These are phyloP conservation scores for Alternaria longipes DNA, from an alignment of 2,329 filamentous ascomycete genomes.

Conservation along the genomic window DNA sequence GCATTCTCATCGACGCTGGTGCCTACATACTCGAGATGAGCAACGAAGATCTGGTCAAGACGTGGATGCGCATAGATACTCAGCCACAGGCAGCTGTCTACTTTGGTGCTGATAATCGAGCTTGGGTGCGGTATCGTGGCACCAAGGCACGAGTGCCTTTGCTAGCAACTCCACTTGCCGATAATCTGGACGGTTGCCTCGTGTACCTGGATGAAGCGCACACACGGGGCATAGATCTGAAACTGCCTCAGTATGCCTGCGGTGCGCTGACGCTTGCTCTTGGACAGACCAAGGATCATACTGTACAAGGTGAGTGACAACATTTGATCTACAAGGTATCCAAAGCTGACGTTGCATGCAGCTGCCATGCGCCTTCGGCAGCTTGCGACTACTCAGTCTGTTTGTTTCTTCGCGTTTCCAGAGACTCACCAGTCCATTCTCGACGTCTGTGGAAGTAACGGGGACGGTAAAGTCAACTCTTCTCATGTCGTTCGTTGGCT, in stretches of 20 bases:
- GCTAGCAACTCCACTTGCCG: constrained; percentile 65
- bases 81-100: constrained; percentile 54
- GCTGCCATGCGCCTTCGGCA: constrained; percentile 71
- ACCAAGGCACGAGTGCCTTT: constrained; percentile 59
- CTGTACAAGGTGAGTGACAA: constrained; percentile 66
- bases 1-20: constrained; percentile 74
- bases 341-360: constrained; percentile 37
- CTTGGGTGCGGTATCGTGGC: constrained; percentile 62
- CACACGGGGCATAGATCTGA: constrained; percentile 74
- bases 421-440: constrained; percentile 69
- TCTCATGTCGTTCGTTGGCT: constrained; percentile 63
- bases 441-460: constrained; percentile 55
- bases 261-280: constrained; percentile 75
- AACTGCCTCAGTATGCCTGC: constrained; percentile 65
- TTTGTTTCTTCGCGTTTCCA: constrained; percentile 62
- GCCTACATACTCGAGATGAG: constrained; percentile 72
- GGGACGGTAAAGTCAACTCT: no score
- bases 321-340: constrained; percentile 3
- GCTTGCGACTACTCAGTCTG: constrained; percentile 62
- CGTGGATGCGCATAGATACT: constrained; percentile 58
- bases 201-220: constrained; percentile 77
- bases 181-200: constrained; percentile 66
- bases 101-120: constrained; percentile 66
- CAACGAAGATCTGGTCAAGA: constrained; percentile 54
- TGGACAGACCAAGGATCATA: constrained; percentile 70